Evolutionary conservation across 768 basidiomycete genomes (phyloP).

Genomic region (Tephrocybe rancida): DNA sequence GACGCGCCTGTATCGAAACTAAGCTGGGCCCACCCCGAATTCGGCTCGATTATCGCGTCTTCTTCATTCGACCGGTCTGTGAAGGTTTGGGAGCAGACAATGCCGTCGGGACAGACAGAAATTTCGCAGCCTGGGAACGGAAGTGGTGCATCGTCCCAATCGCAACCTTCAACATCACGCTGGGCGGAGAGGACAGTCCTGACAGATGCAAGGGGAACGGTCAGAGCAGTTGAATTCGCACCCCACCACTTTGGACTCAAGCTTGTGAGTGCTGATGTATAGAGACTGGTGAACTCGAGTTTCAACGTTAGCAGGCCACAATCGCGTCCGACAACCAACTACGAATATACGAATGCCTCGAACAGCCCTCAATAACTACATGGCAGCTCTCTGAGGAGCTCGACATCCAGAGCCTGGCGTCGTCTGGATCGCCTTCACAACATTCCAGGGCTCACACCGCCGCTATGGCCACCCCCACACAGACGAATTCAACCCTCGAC

Average conservation of each 20-base stretch:
- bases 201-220: constrained; percentile 83
- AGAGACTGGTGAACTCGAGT: constrained; percentile 1
- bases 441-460: constrained; percentile 54
- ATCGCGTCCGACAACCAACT: constrained; percentile 88
- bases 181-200: constrained; percentile 80
- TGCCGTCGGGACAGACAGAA: constrained; percentile 28
- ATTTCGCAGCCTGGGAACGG: constrained; percentile 26
- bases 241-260: constrained; percentile 89
- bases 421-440: constrained; percentile 39
- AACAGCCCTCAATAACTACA: constrained; percentile 68
- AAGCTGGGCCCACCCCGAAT: constrained; percentile 92
- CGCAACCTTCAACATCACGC: constrained; percentile 38
- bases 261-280: constrained; percentile 52
- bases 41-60: constrained; percentile 85
- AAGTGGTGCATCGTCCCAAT: constrained; percentile 21
- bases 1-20: constrained; percentile 86
- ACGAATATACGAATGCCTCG: constrained; percentile 89
- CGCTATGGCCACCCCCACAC: constrained; percentile 73
- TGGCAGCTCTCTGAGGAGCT: constrained; percentile 81
- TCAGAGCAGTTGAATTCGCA: constrained; percentile 85
- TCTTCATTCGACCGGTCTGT: constrained; percentile 90
- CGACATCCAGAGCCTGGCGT: constrained; percentile 65
- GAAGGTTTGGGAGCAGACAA: constrained; percentile 86
- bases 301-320: constrained; percentile 60
- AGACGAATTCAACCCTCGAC: constrained; percentile 56